These are phyloP conservation scores for Geotrichum macrosporum DNA, from an alignment of 1,139 yeast genomes.

Conservation along the genomic window DNA sequence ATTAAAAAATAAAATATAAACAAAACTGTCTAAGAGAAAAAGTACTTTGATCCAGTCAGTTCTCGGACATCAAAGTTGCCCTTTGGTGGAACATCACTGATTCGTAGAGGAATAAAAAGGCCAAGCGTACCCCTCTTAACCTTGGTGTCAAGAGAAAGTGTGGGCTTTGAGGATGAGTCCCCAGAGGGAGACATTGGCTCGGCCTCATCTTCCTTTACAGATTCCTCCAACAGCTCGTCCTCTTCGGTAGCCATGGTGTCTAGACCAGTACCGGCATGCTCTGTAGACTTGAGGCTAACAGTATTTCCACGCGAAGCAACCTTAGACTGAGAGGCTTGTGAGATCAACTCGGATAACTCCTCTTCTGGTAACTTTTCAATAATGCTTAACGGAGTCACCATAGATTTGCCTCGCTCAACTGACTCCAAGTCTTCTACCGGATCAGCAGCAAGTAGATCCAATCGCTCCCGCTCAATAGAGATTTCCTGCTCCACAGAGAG, in stretches of 20 bases:
- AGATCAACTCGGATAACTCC: slow-evolving; percentile 29
- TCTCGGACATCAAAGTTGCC: slow-evolving; percentile 80
- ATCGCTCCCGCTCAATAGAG: slow-evolving; percentile 61
- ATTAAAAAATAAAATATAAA: too few species aligned
- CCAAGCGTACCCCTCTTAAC: slow-evolving; percentile 28
- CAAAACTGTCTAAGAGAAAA: slow-evolving; percentile 62
- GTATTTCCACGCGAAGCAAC: slow-evolving; percentile 11
- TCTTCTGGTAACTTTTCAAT: slow-evolving; percentile 39
- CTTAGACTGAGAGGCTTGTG: slow-evolving; percentile 16
- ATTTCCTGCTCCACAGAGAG: slow-evolving; percentile 71
- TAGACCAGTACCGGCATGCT: slow-evolving; percentile 38
- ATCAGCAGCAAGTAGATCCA: slow-evolving; percentile 48
- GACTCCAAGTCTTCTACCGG: slow-evolving; percentile 43
- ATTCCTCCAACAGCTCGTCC: slow-evolving; percentile 16
- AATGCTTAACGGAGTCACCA: slow-evolving; percentile 74
- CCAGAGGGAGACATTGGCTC: slow-evolving; percentile 11
- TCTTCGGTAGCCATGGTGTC: slow-evolving; percentile 27
- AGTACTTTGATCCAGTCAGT: slow-evolving; percentile 71
- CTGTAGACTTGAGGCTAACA: slow-evolving; percentile 31
- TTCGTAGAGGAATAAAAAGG: slow-evolving; percentile 55
- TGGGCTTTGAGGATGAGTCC: not conserved
- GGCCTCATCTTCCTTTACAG: slow-evolving; percentile 9
- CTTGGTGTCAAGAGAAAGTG: slow-evolving; percentile 1
- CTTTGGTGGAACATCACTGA: slow-evolving; percentile 73
- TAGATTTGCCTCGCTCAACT: slow-evolving; percentile 49